Base-by-base conservation (phyloP, 2,329 filamentous ascomycete genomes). In the Trichoderma sp. region DNA sequence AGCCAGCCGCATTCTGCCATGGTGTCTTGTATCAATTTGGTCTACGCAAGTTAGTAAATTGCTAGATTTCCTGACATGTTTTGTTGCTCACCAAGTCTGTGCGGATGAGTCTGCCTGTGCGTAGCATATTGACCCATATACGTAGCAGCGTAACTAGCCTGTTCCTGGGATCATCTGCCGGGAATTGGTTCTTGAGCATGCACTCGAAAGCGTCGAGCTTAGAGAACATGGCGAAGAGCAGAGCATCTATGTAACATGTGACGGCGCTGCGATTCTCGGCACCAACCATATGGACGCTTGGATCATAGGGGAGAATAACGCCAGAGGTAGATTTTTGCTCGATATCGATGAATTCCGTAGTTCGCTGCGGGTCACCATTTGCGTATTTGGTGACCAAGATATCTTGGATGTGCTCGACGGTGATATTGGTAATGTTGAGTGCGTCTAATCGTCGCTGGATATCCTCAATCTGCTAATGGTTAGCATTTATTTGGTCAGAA, bases 141-240 rank as follows among this genome's bases (percentile, higher is more conserved):
- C 95, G 88, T 61, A 98, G 79, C 27, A 97, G 80, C 11, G 89
- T 89, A n/a, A 91, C 91, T 65, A 99, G 83, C 73, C 89, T 92
- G 74, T 88, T 89, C 72, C 91, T 88, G 13, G 83, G 80, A 72
- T 93, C 89, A 71, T 96, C 92, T 19, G 74, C 62, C 31, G 89
- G 86, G 71, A 93, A 92, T 8, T 90, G 89, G 69, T 91, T 91
- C 78, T 92, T 94, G 40, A 97, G 84, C 85, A 98, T 97, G 60
- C 92, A 93, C 79, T 98, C 95, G 78, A 97, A 99, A 72, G 92
- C 94, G 73, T 93, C 91, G 47, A 97, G 85, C 70, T 92, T 90
- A 21, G 92, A 92, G 78, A 98, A 98, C 93, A 99, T 97, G 78
- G 95, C 92, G 78, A 97, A 98, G 1, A 99, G 86, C 27, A 98